Evolutionary conservation across 306 rosid genomes (phyloP), one percentile per base, ranked within the genome.

Genomic region (Acacia crassicarpa): DNA sequence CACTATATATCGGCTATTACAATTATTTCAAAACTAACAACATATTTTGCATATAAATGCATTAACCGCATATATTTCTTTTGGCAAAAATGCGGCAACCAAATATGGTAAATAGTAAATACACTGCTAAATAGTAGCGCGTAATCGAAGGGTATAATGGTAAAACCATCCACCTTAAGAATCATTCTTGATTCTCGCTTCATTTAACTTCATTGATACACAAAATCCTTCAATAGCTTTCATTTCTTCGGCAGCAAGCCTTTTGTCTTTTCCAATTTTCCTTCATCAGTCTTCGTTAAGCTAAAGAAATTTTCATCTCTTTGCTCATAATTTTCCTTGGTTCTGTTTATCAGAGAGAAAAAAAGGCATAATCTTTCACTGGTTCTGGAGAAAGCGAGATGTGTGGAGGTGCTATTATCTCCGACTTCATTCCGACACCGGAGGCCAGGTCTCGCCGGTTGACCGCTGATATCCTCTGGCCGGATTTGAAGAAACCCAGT

Each of bases 381-480:
- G 13, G 74, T 35, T 38, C 10, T 30, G 19, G 62, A 17, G 46
- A 61, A 5, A 0, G n/a, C 10, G 79, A 44, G 54, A 94, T 94
- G 98, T 94, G 98, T 82, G 98, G 98, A 74, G 98, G 98, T 46
- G 91, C 98, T 84, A 92, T 94, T 16, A 94, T 94, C 84, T 90
- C 98, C 77, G 98, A 79, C 53, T 89, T 91, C 83, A 91, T 90
- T 27, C 83, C 88, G 58, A 78, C 92, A 78, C 51, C 44, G 23
- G 44, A 33, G 53, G 70, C 61, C 12, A 74, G 79, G 81, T 80
- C 90, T 33, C 83, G 84, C 10, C 87, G 87, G 13, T 71, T 89
- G 43, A 92, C 92, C 3, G 88, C 92, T 32, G 89, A 88, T 46
- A 49, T 74, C 48, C 87, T 91, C 33, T 89, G 93, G 95, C 85